phyloP scores from a whole-genome alignment of 768 basidiomycete species.

The Termitomyces sp. region DNA sequence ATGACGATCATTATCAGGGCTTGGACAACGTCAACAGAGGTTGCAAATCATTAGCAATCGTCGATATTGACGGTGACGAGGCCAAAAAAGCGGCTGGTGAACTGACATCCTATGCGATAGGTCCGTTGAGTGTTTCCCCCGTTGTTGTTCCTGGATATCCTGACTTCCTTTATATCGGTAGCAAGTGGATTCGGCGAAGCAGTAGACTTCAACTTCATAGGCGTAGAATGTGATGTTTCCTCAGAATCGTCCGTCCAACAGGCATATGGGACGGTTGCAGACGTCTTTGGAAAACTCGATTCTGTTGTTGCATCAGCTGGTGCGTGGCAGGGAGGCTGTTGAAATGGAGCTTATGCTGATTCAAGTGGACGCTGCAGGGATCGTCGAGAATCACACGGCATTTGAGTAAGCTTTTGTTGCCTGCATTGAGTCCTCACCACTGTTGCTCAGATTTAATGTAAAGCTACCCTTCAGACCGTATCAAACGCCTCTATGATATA shows the following conservation, averaged over 20 bases:
- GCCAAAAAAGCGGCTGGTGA: conserved; percentile 67
- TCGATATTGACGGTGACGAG: conserved; percentile 77
- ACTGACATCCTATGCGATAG: conserved; percentile 36
- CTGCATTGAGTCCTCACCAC: not conserved
- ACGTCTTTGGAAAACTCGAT: conserved; percentile 69
- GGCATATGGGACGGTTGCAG: conserved; percentile 63
- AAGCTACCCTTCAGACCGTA: conserved; percentile 84
- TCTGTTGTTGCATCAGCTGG: conserved; percentile 89
- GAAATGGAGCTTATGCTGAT: not conserved
- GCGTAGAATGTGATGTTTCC: conserved; percentile 85
- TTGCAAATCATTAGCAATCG: conserved; percentile 72
- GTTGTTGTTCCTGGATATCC: not conserved
- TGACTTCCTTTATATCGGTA: conserved; percentile 32
- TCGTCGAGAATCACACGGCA: conserved; percentile 85
- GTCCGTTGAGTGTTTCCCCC: conserved; percentile 7
- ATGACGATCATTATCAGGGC: not conserved
- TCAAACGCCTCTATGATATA: conserved; percentile 83
- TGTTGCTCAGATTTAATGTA: conserved; percentile 4
- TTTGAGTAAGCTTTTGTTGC: conserved; percentile 56
- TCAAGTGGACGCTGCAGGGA: conserved; percentile 42
- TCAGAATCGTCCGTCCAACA: conserved; percentile 75
- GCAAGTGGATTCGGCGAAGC: conserved; percentile 51
- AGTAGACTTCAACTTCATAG: conserved; percentile 63
- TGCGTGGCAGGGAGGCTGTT: conserved; percentile 22
- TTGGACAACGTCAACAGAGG: conserved; percentile 44